Evolutionary conservation across 805 yeast genomes (phyloP).

Genomic region (Wickerhamiella allomyrinae): DNA sequence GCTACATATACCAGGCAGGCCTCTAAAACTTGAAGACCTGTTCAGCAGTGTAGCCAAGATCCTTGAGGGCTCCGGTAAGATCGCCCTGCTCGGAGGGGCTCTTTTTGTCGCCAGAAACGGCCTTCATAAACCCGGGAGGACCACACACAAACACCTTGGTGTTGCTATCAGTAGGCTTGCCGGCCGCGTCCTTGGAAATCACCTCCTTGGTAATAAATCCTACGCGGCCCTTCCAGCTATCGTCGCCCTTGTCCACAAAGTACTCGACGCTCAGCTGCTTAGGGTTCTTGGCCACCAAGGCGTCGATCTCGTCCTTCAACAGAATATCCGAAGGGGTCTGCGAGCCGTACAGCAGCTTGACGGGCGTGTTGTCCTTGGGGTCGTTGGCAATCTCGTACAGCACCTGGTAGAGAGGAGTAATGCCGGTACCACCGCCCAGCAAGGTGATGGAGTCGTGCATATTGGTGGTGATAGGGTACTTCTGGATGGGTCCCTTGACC

Average conservation of each 20-base stretch:
- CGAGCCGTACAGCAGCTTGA: slow-evolving; percentile 69
- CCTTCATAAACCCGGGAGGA: slow-evolving; percentile 82
- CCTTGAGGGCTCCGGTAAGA: slow-evolving; percentile 72
- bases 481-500: slow-evolving; percentile 86
- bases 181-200: slow-evolving; percentile 39
- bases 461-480: slow-evolving; percentile 86
- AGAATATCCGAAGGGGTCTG: slow-evolving; percentile 66
- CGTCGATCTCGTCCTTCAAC: slow-evolving; percentile 64
- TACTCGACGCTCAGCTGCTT: slow-evolving; percentile 66
- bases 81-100: slow-evolving; percentile 93
- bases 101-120: slow-evolving; percentile 71
- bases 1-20: too few relatives aligned
- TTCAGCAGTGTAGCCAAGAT: slow-evolving; percentile 74
- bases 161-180: slow-evolving; percentile 50
- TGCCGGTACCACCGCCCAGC: slow-evolving; percentile 95
- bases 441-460: slow-evolving; percentile 64
- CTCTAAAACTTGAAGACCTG: slow-evolving; percentile 82
- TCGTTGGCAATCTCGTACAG: slow-evolving; percentile 59
- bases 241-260: slow-evolving; percentile 52
- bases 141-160: slow-evolving; percentile 83
- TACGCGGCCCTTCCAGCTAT: slow-evolving; percentile 15
- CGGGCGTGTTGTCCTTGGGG: slow-evolving; percentile 81
- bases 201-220: slow-evolving; percentile 75
- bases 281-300: slow-evolving; percentile 47
- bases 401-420: slow-evolving; percentile 88